A percentile compares a stretch with the other conserved stretches of the same genome.
Evolutionary conservation across 345 rosid genomes (phyloP).

Genomic region (Euphorbia lathyris): DNA sequence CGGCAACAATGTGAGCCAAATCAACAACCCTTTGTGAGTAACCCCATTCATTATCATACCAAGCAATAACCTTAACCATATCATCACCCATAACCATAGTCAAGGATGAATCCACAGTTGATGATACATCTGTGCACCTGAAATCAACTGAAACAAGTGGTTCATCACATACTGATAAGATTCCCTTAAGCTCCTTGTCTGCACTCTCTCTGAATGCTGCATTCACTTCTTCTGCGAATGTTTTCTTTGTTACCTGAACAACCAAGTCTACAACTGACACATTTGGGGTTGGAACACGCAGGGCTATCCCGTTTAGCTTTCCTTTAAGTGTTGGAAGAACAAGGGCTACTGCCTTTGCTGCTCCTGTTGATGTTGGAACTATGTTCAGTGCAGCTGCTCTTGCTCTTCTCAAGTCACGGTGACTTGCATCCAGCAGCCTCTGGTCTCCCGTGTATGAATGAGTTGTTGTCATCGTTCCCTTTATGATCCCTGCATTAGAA

Average conservation of each 20-base stretch:
- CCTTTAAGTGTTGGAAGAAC: conserved; percentile 91
- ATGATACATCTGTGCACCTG: conserved; percentile 86
- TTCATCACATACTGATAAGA: conserved; percentile 84
- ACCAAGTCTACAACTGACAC: conserved; percentile 94
- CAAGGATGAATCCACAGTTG: conserved; percentile 80
- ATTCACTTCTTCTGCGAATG: conserved; percentile 92
- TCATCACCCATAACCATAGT: conserved; percentile 99
- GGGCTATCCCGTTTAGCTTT: conserved; percentile 88
- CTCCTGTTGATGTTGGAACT: conserved; percentile 94
- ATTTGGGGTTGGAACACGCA: conserved; percentile 96
- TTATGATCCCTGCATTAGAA: conserved; percentile 60
- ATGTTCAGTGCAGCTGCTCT: conserved; percentile 94
- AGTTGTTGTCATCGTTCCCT: conserved; percentile 99
- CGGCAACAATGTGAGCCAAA: conserved; percentile 88
- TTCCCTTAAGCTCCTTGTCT: conserved; percentile 76
- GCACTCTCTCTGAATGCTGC: conserved; percentile 85
- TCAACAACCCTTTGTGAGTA: conserved; percentile 98
- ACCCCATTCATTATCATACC: conserved; percentile 99
- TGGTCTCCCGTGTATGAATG: conserved; percentile 99
- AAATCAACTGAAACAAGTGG: conserved; percentile 92
- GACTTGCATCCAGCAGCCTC: conserved; percentile 87
- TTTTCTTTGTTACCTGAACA: conserved; percentile 86
- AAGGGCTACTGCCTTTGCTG: conserved; percentile 94
- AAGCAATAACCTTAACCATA: conserved; percentile 96
- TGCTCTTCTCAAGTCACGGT: conserved; percentile 96